Conservation (phyloP, 441 rosid species). For the Pelargonium hybrid region DNA sequence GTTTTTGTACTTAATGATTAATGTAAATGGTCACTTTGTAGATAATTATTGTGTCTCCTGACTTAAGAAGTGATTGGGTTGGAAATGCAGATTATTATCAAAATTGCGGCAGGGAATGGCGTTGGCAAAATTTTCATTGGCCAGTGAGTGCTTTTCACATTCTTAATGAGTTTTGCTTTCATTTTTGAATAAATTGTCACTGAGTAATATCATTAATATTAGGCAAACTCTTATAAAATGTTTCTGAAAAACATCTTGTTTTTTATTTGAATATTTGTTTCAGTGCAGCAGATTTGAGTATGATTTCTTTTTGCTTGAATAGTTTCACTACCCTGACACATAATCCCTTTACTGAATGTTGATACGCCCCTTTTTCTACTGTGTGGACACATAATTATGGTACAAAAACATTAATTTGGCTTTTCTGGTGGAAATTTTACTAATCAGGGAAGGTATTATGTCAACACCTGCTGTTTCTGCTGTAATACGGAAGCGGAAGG, state of each 20-base stretch:
- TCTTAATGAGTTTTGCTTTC: not conserved
- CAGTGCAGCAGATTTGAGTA: not conserved
- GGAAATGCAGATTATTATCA: constrained; percentile 60
- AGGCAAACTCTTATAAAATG: not conserved
- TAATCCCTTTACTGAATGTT: not conserved
- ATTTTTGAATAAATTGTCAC: not conserved
- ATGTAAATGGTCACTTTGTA: not conserved
- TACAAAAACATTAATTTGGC: not conserved
- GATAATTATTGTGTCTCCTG: not conserved
- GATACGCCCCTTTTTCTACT: not conserved
- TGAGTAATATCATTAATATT: not conserved
- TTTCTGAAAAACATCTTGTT: not conserved
- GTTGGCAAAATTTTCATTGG: constrained; percentile 79
- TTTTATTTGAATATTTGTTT: not conserved
- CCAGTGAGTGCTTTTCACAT: constrained; percentile 37
- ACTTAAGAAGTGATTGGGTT: not conserved
- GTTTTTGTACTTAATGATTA: not conserved
- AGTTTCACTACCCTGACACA: not conserved
- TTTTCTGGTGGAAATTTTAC: constrained; percentile 8
- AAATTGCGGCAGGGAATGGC: constrained; percentile 94
- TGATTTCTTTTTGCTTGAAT: not conserved
- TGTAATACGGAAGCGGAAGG: constrained; percentile 79
- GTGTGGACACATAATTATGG: not conserved
- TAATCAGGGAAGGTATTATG: constrained; percentile 66
- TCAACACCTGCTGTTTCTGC: constrained; percentile 93